Evolutionary conservation across 2,329 filamentous ascomycete genomes (phyloP), one percentile per base, ranked within the genome.

Genomic region (Paraphaeosphaeria sporulosa): DNA sequence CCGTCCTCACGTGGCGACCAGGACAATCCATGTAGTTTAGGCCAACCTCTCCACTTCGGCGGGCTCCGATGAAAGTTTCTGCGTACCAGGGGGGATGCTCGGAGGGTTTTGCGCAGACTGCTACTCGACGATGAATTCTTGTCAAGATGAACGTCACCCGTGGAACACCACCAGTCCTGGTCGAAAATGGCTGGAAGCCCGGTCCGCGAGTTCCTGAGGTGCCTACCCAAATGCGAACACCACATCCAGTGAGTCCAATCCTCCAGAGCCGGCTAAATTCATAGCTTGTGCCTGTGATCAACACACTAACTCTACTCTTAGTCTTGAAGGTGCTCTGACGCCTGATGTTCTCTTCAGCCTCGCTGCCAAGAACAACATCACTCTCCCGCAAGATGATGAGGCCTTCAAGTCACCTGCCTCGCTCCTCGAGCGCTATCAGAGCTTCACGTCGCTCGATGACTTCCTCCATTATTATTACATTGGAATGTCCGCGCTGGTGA

Each of bases 381-480:
- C 80, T 2, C 83, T 94, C 3, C 78, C 81, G 1, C 70, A 73
- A 36, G 79, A 82, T 38, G 87, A 93, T 70, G 77, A 85, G 21
- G 86, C 88, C 34, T 94, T 91, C 75, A 75, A 79, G 15, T 91
- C 89, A 1, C 76, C 84, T 5, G 82, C 83, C 44, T 74, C 87
- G 2, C 84, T 94, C 13, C 79, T 82, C 44, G 80, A 82, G 59
- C 87, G 90, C 63, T 94, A 94, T 76, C 79, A 84, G 59, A 76
- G 81, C 57, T 94, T 93, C 78, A 84, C 85, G 47, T 89, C 86
- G 42, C 86, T 94, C 23, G 88, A 93, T 71, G 90, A 93, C 78
- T 94, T 94, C 79, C 84, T 94, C 25, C 83, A 87, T 73, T 92
- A 91, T 79, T 93, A 94, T 81, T 93, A 91, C 80, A 86, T 89